These are phyloP conservation scores for Fusarium fujikuroi DNA, from an alignment of 2,329 filamentous ascomycete species.

Conservation along the genomic window DNA sequence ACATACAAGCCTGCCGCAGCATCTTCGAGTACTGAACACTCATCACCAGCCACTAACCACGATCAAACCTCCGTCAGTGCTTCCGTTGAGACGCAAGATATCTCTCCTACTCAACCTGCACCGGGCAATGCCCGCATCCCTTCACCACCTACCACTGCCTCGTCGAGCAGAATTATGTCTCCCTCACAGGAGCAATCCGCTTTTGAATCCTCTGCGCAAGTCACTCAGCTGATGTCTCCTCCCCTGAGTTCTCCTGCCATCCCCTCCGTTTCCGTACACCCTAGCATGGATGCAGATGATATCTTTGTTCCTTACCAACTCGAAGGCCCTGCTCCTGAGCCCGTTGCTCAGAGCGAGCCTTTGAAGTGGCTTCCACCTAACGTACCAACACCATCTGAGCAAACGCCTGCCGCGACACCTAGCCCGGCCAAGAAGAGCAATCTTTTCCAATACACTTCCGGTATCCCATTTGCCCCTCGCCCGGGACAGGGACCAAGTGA, in stretches of 20 bases:
- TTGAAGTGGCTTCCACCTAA: constrained; percentile 66
- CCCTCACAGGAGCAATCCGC: constrained; percentile 41
- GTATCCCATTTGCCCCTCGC: constrained; percentile 60
- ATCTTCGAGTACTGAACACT: not conserved
- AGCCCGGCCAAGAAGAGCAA: constrained; percentile 51
- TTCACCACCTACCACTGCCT: constrained; percentile 39
- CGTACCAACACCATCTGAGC: constrained; percentile 49
- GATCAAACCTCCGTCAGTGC: not conserved
- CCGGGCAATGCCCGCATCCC: constrained; percentile 15
- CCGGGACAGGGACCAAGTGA: constrained; percentile 19
- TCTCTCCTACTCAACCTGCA: constrained; percentile 29
- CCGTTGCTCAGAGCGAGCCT: constrained; percentile 52
- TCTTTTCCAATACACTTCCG: constrained; percentile 54
- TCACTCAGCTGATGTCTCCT: constrained; percentile 36
- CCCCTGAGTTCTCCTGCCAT: constrained; percentile 48
- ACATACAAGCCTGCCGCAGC: not conserved
- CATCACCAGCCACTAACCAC: not conserved
- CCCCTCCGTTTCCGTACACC: constrained; percentile 44
- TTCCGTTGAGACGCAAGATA: not conserved
- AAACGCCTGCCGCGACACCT: constrained; percentile 48
- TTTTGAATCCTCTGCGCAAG: constrained; percentile 35
- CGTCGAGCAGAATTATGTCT: constrained; percentile 41
- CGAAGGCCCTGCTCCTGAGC: constrained; percentile 58
- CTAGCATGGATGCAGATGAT: constrained; percentile 46
- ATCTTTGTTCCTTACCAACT: constrained; percentile 67